Conservation (phyloP, 257 asterid species). For the Knoxia roxburghii region DNA sequence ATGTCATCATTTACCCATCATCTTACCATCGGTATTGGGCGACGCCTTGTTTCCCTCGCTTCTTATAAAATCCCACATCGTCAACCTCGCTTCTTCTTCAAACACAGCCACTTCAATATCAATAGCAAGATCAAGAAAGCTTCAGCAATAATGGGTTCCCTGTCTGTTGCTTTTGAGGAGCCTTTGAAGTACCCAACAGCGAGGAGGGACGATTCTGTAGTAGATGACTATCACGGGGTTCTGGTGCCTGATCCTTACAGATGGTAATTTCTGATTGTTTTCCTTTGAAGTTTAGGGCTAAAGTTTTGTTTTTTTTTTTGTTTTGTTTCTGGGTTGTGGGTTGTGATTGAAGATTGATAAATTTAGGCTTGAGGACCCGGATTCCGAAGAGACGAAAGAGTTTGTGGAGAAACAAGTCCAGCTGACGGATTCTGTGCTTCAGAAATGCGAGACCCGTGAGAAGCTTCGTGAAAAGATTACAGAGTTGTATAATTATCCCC, state of each 20-base stretch:
- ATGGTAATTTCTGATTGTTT: slow-evolving; percentile 43
- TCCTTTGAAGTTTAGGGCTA: not conserved
- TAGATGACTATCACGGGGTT: slow-evolving; percentile 74
- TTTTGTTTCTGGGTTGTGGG: not conserved
- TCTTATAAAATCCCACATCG: slow-evolving; percentile 3
- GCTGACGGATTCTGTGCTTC: slow-evolving; percentile 69
- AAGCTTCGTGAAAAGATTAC: slow-evolving; percentile 65
- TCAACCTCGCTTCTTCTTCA: not conserved
- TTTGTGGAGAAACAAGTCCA: slow-evolving; percentile 68
- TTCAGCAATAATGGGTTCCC: slow-evolving; percentile 50
- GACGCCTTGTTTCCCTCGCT: slow-evolving; percentile 2
- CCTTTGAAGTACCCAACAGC: slow-evolving; percentile 52
- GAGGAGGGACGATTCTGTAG: slow-evolving; percentile 69
- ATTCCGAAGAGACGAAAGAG: slow-evolving; percentile 80
- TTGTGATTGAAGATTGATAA: not conserved
- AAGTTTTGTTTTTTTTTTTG: not conserved
- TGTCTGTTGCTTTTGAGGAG: slow-evolving; percentile 31
- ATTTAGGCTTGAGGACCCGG: slow-evolving; percentile 96
- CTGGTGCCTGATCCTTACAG: slow-evolving; percentile 77
- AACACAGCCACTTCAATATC: not conserved
- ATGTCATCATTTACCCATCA: slow-evolving; percentile 1
- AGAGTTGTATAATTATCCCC: slow-evolving; percentile 62
- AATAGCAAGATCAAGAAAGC: not conserved
- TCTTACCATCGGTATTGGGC: not conserved
- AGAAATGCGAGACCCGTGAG: slow-evolving; percentile 63